Base-by-base conservation (phyloP, 805 yeast genomes). In the Starmera quercuum region DNA sequence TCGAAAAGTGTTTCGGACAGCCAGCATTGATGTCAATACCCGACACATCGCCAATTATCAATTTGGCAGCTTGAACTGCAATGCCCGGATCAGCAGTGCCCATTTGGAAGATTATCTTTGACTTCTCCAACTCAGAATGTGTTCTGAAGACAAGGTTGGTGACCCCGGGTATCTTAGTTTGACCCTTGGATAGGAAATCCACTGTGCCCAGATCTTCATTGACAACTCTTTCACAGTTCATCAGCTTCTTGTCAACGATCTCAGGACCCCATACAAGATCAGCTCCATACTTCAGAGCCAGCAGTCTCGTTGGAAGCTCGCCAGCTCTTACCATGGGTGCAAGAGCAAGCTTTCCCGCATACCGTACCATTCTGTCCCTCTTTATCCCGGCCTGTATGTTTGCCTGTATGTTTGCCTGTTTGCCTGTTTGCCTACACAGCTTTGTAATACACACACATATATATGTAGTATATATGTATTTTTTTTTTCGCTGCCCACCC, bases 251-350 rank as follows among this genome's bases (percentile, higher is more conserved):
- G 54, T 92, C 98, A 16, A 92, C 73, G 39, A 88, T 82, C 56
- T 92, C 98, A 0, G 98, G 98, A 12, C 69, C 59, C 98, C 98
- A 92, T 5, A 92, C 97, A 30, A 90, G 63, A 56, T 92, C 97
- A 0, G 96, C 95, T 3, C 96, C 97, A 53, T 84, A 68, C 42
- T 71, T 73, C 17, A 92, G 65, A 0, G 96, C 79, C 43, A 88
- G 54, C 7, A 90, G 66, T 36, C 98, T 67, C 7, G 87, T 79
- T 6, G 98, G 97, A 5, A 92, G 71, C 60, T 92, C 98, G 10
- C 97, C 95, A 26, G 90, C 83, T 23, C 98, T 68, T 32, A 90
- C 96, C 98, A 90, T 90, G 0, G 98, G 98, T 1, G 97, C 97
- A 26, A 90, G 69, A 15, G 81, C 94, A 35, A 87, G 58, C 49